Evolutionary conservation across 2,329 filamentous ascomycete genomes (phyloP), one percentile per base, ranked within the genome.

Genomic region (Drechmeria coniospora): DNA sequence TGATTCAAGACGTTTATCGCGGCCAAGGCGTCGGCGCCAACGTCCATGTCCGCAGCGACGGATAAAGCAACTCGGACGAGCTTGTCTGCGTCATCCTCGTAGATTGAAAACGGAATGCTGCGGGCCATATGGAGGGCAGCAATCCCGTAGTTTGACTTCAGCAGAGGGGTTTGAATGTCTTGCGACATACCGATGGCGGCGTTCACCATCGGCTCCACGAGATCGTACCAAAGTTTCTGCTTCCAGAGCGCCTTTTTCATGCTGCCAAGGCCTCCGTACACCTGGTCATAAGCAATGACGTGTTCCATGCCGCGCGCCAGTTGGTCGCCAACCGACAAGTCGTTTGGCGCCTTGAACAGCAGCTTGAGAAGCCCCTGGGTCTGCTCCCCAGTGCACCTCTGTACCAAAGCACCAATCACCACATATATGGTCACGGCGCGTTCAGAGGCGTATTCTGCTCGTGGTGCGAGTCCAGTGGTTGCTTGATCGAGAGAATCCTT

Each of bases 11-110:
- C 57, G 12, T 52, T 46, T 3, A 72, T 53, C 1, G 64, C 62
- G 0, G 59, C 53, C 21, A 57, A 50, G 10, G 59, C 57, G 32
- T 70, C 65, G 2, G 49, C 43, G 4, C 54, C 54, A 9, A 48
- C 34, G 4, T 52, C 49, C 7, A 58, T 47, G 12, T 49, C 61
- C 30, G 55, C 54, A 5, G 67, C 47, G 0, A 58, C 53, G 0
- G 56, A 55, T 18, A 73, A 59, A 5, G 62, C 53, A 11, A 70
- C 50, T 7, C 62, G 57, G 3, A 68, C 46, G 5, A 72, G 51
- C 18, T 48, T 44, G 4, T 52, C 52, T 1, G 57, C 47, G 26
- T 73, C 66, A 11, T 61, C 56, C 23, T 67, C 56, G 42, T 68
- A 73, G 12, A 68, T 56, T 2, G 53, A 42, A 28, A 61, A 67